Evolutionary conservation across 176 grass and related monocot genomes (phyloP).

Genomic region (Musa itinerans): DNA sequence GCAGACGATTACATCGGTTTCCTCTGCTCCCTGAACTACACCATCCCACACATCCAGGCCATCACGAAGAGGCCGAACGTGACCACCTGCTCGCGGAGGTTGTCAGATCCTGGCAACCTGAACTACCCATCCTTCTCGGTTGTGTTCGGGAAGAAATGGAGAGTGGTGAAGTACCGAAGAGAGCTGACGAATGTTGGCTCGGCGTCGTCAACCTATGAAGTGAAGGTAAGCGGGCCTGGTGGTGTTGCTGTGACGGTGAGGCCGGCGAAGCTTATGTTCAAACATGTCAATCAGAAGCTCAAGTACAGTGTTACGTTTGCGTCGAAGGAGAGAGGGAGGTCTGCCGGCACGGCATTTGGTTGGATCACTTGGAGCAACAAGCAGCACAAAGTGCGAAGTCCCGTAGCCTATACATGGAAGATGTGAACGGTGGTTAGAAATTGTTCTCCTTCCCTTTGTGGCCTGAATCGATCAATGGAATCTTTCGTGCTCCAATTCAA

Average conservation of each 20-base stretch:
- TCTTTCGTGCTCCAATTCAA: not conserved
- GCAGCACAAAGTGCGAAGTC: constrained; percentile 50
- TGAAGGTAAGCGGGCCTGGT: constrained; percentile 47
- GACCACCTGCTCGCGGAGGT: constrained; percentile 41
- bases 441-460: not conserved
- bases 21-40: constrained; percentile 85
- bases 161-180: constrained; percentile 43
- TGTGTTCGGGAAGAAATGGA: constrained; percentile 39
- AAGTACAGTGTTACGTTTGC: constrained; percentile 64
- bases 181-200: constrained; percentile 75
- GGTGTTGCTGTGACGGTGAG: constrained; percentile 42
- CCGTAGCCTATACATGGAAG: constrained; percentile 64
- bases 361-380: constrained; percentile 66
- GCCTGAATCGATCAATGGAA: not conserved
- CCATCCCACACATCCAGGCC: constrained; percentile 47
- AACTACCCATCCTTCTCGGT: constrained; percentile 90
- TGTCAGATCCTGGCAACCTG: constrained; percentile 56
- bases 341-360: constrained; percentile 41
- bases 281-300: constrained; percentile 53
- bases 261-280: constrained; percentile 56
- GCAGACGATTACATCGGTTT: constrained; percentile 64
- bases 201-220: constrained; percentile 41
- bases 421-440: not conserved
- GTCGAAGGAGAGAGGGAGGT: constrained; percentile 26
- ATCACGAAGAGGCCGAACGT: constrained; percentile 63